Percentiles rank a stretch among this genome's conserved stretches.
Evolutionary conservation across 2,329 filamentous ascomycete genomes (phyloP).

Genomic region (Curvularia sp.): DNA sequence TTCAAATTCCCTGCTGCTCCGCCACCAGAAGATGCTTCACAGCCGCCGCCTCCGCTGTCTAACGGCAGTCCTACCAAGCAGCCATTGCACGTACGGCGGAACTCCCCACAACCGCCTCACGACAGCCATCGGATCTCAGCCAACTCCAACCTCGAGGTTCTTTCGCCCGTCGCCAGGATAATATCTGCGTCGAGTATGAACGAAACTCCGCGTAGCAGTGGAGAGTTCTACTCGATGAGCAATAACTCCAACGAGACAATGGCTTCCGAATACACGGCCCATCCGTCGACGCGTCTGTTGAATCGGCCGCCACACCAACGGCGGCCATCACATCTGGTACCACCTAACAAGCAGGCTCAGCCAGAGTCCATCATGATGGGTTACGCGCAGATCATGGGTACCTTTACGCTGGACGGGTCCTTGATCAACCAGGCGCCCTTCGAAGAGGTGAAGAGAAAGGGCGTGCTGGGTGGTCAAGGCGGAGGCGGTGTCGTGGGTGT

Average conservation of each 20-base stretch:
- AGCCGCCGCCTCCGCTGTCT: conserved; percentile 40
- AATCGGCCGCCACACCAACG: conserved; percentile 40
- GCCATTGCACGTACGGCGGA: conserved; percentile 41
- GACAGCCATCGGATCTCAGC: conserved; percentile 21
- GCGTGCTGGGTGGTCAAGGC: conserved; percentile 81
- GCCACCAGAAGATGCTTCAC: conserved; percentile 40
- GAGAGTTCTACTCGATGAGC: conserved; percentile 92
- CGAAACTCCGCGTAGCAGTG: conserved; percentile 85
- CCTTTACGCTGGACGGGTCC: conserved; percentile 90
- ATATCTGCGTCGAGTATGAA: conserved; percentile 79
- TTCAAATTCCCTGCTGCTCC: conserved; percentile 65
- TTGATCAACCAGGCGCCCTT: conserved; percentile 88
- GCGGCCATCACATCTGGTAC: conserved; percentile 45
- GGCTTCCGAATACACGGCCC: conserved; percentile 79
- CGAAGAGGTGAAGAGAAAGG: conserved; percentile 94
- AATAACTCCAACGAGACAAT: conserved; percentile 95
- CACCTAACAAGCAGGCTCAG: conserved; percentile 41
- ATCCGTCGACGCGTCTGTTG: conserved; percentile 60
- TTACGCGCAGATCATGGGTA: conserved; percentile 91
- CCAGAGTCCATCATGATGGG: conserved; percentile 96
- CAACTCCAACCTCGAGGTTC: conserved; percentile 62
- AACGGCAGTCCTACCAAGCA: conserved; percentile 48
- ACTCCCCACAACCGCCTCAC: conserved; percentile 33
- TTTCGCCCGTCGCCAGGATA: conserved; percentile 70
- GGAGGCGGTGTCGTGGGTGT: conserved; percentile 86